Conservation (phyloP, 2,329 filamentous ascomycete species). For the Penicillium sp. region DNA sequence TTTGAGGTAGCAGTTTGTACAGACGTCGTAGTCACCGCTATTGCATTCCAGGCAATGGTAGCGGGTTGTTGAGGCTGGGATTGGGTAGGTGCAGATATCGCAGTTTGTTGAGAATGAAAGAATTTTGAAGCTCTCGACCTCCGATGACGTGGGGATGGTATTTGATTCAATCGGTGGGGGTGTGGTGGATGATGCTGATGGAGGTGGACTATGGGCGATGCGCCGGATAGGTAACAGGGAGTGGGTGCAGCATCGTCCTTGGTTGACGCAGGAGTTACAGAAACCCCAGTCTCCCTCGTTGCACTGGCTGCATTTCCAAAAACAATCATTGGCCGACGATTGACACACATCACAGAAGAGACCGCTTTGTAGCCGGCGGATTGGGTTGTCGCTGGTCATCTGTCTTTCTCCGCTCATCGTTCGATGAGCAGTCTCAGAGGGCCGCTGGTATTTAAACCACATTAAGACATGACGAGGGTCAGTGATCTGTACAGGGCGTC, state of each 20-base stretch:
- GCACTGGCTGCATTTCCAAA: conserved; percentile 84
- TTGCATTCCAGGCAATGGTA: conserved; percentile 80
- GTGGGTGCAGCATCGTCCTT: conserved; percentile 78
- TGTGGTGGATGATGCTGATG: conserved; percentile 12
- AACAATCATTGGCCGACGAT: conserved; percentile 74
- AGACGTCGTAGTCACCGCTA: conserved; percentile 84
- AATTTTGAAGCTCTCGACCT: conserved; percentile 59
- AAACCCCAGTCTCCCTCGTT: conserved; percentile 95
- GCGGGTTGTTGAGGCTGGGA: conserved; percentile 66
- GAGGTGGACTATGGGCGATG: conserved; percentile 33
- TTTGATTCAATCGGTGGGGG: conserved; percentile 22
- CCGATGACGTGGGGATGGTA: conserved; percentile 34
- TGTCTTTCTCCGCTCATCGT: conserved; percentile 44
- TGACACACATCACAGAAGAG: conserved; percentile 80
- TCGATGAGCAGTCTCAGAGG: conserved; percentile 28
- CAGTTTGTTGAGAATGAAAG: conserved; percentile 74
- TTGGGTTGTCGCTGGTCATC: conserved; percentile 66
- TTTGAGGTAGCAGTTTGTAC: conserved; percentile 71
- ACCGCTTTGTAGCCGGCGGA: conserved; percentile 68
- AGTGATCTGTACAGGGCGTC: conserved; percentile 12
- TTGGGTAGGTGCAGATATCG: conserved; percentile 72
- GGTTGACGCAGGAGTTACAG: conserved; percentile 83
- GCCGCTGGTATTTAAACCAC: conserved; percentile 37
- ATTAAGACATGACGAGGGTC: conserved; percentile 53
- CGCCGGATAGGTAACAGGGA: conserved; percentile 74